Evolutionary conservation across 1,139 yeast genomes (phyloP).

Genomic region (Kodamaea arcana): DNA sequence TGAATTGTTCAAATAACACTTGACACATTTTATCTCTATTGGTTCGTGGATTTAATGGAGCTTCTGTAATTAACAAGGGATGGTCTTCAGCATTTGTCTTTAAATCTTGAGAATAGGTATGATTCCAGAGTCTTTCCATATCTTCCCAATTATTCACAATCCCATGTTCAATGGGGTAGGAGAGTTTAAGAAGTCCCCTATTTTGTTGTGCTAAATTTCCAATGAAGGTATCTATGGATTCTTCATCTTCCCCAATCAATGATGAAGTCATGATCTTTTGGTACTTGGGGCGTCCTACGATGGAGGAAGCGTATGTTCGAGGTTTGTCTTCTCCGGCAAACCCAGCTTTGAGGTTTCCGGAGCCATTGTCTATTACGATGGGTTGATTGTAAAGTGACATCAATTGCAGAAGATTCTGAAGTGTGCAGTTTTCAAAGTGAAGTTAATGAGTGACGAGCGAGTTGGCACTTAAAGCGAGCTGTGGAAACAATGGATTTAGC

Average conservation of each 20-base stretch:
- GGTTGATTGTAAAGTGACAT: constrained; percentile 64
- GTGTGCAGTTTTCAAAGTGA: no score
- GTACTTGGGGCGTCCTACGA: constrained; percentile 82
- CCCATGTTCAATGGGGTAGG: constrained; percentile 80
- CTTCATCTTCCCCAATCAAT: constrained; percentile 22
- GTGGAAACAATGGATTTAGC: no score
- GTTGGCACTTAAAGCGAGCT: no score
- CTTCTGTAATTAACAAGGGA: constrained; percentile 77
- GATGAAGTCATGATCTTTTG: constrained; percentile 83
- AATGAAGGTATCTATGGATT: constrained; percentile 37
- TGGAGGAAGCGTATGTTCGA: constrained; percentile 44
- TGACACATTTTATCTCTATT: constrained; percentile 77
- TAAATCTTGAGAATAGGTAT: constrained; percentile 56
- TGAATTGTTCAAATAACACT: constrained; percentile 75
- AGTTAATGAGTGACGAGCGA: no score
- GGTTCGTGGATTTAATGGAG: constrained; percentile 72
- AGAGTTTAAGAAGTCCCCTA: constrained; percentile 67
- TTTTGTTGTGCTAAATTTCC: constrained; percentile 72
- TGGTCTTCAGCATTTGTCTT: constrained; percentile 49
- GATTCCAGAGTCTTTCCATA: constrained; percentile 73
- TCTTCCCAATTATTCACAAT: constrained; percentile 82
- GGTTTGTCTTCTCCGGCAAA: constrained; percentile 92
- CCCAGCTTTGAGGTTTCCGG: constrained; percentile 84
- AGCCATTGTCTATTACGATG: constrained; percentile 89
- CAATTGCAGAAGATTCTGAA: no score